Base-by-base conservation (phyloP, 2,329 filamentous ascomycete genomes). In the Botryotinia calthae region DNA sequence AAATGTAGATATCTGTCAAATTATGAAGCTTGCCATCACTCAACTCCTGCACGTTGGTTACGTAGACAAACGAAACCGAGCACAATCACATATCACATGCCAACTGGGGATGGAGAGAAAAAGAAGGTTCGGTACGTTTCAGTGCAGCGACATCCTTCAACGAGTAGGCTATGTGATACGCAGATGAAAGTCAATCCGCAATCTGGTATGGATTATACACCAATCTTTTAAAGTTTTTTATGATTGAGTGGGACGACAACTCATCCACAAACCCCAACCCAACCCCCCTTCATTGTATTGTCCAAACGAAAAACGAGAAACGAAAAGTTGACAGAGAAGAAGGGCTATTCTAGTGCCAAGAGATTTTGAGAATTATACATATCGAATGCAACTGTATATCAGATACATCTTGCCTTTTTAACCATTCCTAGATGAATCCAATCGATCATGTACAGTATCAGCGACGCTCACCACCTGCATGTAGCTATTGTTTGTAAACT, bases 231-330 rank as follows among this genome's bases (percentile, higher is more conserved):
- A 40, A 56, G n/a, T 56, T 56, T 64, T 25, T 70, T 31, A 14
- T 40, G 25, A 40, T 67, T 18, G 40, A 44, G 62, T 58, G 56
- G 70, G 70, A 66, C 59, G 70, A 71, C 70, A 72, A 67, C 62
- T 72, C 62, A 72, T 72, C 51, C 40, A 44, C 25, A 44, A 48
- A 37, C 54, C 12, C 12, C 14, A 56, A 56, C 44, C 31, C 31
- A 37, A 22, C 44, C 20, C 25, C 68, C 59, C 70, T 67, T 72
- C 61, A 54, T 16, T n/a, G 48, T 54, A 66, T 67, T 46, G 37
- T 48, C 31, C 10, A 46, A 54, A 65, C 58, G 56, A 70, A 31
- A 51, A 37, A 54, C 64, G 64, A 67, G 46, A 56, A 54, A 67
- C 31, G 16, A 54, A 12, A 28, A 31, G 7, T 28, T 42, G 48